Evolutionary conservation across 805 yeast species (phyloP).

Genomic region (Maudiozyma serrabonitensis): DNA sequence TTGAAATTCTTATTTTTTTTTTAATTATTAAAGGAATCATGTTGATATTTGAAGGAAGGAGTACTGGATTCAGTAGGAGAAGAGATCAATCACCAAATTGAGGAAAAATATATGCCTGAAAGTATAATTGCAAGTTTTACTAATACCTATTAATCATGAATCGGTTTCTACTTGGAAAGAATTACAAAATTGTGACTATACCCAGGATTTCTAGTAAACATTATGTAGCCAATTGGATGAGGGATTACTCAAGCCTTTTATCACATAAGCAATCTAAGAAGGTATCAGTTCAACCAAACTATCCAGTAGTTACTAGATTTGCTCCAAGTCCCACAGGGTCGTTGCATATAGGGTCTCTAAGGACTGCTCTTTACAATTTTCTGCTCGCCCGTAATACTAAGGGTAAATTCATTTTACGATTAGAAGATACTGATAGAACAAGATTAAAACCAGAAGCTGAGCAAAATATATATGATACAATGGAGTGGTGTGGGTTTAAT

Average conservation of each 20-base stretch:
- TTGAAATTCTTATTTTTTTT: no score
- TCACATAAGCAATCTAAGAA: background rate
- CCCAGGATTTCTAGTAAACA: no score
- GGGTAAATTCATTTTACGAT: slow-evolving; percentile 70
- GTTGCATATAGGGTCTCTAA: slow-evolving; percentile 83
- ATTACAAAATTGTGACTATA: no score
- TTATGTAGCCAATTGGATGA: background rate
- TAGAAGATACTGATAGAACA: slow-evolving; percentile 89
- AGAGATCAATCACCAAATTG: no score
- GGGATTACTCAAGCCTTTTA: background rate
- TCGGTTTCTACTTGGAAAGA: no score
- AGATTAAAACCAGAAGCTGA: slow-evolving; percentile 79
- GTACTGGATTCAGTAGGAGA: no score
- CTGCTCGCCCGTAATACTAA: slow-evolving; percentile 67
- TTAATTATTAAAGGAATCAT: no score
- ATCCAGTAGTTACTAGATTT: slow-evolving; percentile 77
- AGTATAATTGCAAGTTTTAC: no score
- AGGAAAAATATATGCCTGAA: no score
- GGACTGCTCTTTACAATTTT: slow-evolving; percentile 90
- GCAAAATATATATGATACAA: slow-evolving; percentile 59
- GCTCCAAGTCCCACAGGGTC: slow-evolving; percentile 98
- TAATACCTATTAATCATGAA: no score
- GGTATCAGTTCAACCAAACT: slow-evolving; percentile 29
- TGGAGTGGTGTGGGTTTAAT: slow-evolving; percentile 65
- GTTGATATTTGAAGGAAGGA: no score